Conservation (phyloP, 495 filamentous ascomycete genomes). For the Penicillium coprophilum region DNA sequence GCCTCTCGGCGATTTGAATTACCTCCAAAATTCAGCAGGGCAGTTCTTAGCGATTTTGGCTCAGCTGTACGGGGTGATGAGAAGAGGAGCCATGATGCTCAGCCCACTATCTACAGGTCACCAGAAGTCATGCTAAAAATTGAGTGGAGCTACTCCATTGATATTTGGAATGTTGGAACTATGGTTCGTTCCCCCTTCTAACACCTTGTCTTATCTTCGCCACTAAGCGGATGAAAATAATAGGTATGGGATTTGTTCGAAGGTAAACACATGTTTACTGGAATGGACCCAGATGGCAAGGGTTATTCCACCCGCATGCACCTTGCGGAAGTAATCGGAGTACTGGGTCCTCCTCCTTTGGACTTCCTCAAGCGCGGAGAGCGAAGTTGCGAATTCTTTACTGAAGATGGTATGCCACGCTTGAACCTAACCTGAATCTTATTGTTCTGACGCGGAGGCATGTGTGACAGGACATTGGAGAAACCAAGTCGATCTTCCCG, state of each 20-base stretch:
- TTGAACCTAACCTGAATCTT: neutral
- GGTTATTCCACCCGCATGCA: conserved; percentile 45
- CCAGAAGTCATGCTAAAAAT: conserved; percentile 50
- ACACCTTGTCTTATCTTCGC: too few relatives aligned
- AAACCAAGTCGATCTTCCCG: neutral
- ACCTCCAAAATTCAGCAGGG: conserved; percentile 26
- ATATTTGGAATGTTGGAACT: conserved; percentile 51
- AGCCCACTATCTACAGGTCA: conserved; percentile 44
- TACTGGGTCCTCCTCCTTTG: conserved; percentile 48
- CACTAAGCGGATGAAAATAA: neutral
- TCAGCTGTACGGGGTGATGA: conserved; percentile 61
- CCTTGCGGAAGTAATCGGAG: conserved; percentile 45
- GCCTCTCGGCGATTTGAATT: conserved; percentile 37
- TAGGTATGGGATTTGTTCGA: conserved; percentile 51
- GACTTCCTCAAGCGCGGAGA: conserved; percentile 40
- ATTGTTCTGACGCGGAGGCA: too few relatives aligned
- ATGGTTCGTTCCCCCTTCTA: neutral
- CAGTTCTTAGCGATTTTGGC: neutral
- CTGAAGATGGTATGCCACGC: conserved; percentile 30
- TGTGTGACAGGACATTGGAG: conserved; percentile 9
- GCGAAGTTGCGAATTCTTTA: conserved; percentile 38
- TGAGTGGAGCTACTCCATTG: conserved; percentile 46
- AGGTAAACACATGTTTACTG: conserved; percentile 44
- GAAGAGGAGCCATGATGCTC: conserved; percentile 30
- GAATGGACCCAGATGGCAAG: conserved; percentile 42